phyloP scores from a whole-genome alignment of 2,329 filamentous ascomycete species.

The Aspergillus neotritici region DNA sequence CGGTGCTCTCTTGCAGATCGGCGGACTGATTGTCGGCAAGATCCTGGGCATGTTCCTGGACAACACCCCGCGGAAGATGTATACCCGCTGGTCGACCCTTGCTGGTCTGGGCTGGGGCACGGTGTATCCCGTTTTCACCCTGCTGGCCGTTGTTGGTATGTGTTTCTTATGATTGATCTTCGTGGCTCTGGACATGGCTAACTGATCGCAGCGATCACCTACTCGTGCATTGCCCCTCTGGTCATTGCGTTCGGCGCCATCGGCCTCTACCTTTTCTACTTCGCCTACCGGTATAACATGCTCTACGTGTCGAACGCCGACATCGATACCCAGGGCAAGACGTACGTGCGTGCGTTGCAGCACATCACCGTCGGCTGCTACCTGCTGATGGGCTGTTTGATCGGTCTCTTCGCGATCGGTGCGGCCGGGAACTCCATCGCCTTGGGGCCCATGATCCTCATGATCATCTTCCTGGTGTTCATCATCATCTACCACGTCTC shows the following conservation, averaged over 20 bases:
- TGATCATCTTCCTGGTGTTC: constrained; percentile 70
- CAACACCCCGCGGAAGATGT: constrained; percentile 73
- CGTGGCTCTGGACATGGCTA: neutral
- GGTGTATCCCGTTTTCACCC: constrained; percentile 73
- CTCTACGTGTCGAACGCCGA: constrained; percentile 77
- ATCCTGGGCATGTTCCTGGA: constrained; percentile 70
- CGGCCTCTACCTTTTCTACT: constrained; percentile 74
- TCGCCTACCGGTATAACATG: constrained; percentile 85
- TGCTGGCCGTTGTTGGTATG: constrained; percentile 72
- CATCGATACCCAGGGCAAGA: constrained; percentile 81
- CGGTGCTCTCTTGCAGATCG: constrained; percentile 66
- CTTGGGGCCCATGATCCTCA: constrained; percentile 65
- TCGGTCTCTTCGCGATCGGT: constrained; percentile 74
- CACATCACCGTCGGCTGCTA: constrained; percentile 83
- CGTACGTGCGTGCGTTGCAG: constrained; percentile 81
- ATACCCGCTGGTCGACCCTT: constrained; percentile 68
- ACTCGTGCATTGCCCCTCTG: constrained; percentile 79
- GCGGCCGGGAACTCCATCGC: constrained; percentile 56
- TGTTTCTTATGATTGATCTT: constrained; percentile 15
- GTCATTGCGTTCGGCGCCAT: constrained; percentile 75
- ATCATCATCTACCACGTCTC: constrained; percentile 68
- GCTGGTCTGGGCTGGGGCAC: constrained; percentile 77
- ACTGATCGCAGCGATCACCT: constrained; percentile 61
- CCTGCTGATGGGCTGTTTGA: constrained; percentile 72
- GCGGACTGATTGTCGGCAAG: constrained; percentile 67